Evolutionary conservation across 148 eudicot genomes (phyloP), one percentile per base, ranked within the genome.

Genomic region (Rhododendron henanense): DNA sequence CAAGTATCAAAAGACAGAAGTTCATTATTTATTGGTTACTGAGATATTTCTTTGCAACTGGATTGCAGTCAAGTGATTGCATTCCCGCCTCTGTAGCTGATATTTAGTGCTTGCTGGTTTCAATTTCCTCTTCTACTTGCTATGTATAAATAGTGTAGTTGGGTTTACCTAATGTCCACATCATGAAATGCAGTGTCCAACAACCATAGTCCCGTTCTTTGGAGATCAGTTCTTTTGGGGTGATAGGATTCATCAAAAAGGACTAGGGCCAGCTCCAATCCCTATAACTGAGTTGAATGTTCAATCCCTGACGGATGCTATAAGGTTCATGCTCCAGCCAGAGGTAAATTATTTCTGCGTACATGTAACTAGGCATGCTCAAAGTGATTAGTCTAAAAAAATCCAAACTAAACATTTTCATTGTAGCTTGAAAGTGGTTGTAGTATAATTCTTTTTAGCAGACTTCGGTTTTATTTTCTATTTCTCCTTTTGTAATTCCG

Each of bases 211-310:
- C 37, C 99, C 99, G 13, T 93, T 97, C 84, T 97, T 94, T 73
- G 99, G 99, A 86, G 99, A 97, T 93, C 98, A 95, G 85, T 97
- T 90, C 87, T 97, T 97, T 87, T 97, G 99, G 99, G 99, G 95
- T 48, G 98, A 97, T 67, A 91, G 91, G 78, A 87, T 97, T 86
- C 87, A 90, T 84, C 90, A 94, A 82, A 93, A 91, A 88, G 98
- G 98, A 84, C 86, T 97, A 57, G 99, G 99, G n/a, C 98, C 98
- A 25, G 88, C 93, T 83, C 99, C 99, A 13, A 93, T 97, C 81
- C 99, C 98, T 73, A 89, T 97, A 65, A 69, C 91, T 48, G 88
- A 92, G 87, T 93, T 97, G 86, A 94, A 75, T 44, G 93, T 91
- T 28, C 93, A 95, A 87, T 85, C 92, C 73, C 94, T 97, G 13